Conservation (phyloP, 108 stramenopile species). For the Seminavis robusta region DNA sequence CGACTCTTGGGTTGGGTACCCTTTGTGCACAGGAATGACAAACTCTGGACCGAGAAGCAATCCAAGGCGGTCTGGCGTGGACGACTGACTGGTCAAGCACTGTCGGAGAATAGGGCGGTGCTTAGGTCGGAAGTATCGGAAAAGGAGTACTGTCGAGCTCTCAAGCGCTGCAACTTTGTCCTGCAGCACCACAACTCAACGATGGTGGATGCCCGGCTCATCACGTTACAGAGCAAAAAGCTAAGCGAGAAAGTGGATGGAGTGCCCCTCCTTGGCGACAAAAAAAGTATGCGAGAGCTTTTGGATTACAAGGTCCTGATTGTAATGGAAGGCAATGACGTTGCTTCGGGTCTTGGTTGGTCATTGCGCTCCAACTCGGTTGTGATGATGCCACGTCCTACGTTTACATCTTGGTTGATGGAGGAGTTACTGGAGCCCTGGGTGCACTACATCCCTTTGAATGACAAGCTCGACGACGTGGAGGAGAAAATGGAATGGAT, state of each 20-base stretch:
- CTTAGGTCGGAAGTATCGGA: too few relatives aligned
- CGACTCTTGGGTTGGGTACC: conserved; percentile 6
- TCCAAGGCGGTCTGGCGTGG: conserved; percentile 21
- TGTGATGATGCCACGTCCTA: conserved; percentile 45
- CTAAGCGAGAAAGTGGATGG: conserved; percentile 41
- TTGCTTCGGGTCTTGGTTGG: conserved; percentile 47
- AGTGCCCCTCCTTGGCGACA: conserved; percentile 13
- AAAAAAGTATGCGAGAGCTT: conserved; percentile 20
- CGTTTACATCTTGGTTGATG: conserved; percentile 48
- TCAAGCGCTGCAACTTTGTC: conserved; percentile 7
- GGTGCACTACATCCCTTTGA: conserved; percentile 53
- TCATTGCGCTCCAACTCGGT: conserved; percentile 33
- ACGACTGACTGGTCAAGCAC: conserved; percentile 4
- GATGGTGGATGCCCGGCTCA: conserved; percentile 11
- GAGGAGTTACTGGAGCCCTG: conserved; percentile 46
- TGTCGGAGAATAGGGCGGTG: neutral
- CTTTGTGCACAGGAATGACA: conserved; percentile 8
- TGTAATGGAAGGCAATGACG: conserved; percentile 46
- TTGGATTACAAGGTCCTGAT: conserved; percentile 48
- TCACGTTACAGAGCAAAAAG: too few relatives aligned
- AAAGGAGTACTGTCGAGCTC: neutral
- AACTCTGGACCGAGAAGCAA: conserved; percentile 14
- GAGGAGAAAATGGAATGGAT: conserved; percentile 45
- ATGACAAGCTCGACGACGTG: conserved; percentile 30
- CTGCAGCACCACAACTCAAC: neutral